Conservation (phyloP, 345 rosid genomes). For the Gossypium rotundifolium region DNA sequence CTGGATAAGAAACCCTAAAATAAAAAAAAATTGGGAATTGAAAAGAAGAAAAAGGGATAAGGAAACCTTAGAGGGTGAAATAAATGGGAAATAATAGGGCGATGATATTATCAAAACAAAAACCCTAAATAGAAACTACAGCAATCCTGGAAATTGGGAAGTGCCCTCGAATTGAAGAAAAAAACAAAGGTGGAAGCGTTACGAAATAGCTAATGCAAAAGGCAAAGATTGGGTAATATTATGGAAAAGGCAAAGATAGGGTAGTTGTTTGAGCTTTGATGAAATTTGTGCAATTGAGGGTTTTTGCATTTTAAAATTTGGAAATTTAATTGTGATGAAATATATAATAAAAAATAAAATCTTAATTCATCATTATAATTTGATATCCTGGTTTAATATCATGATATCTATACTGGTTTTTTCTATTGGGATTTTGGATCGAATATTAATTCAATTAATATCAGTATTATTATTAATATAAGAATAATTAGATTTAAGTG, state of each 20-base stretch:
- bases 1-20: background rate
- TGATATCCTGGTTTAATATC: no score
- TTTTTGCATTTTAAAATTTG: background rate
- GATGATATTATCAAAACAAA: background rate
- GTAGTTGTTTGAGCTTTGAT: background rate
- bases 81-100: background rate
- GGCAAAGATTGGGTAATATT: background rate
- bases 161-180: background rate
- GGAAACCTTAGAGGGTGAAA: background rate
- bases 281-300: slow-evolving; percentile 6
- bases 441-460: rapidly evolving
- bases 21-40: background rate
- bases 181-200: background rate
- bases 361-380: no score
- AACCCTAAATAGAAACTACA: background rate
- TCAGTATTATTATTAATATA: rapidly evolving
- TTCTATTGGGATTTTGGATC: no score
- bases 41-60: background rate
- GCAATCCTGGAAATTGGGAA: slow-evolving; percentile 6
- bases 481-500: rapidly evolving
- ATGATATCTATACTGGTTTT: no score
- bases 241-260: no score
- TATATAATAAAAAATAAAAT: no score
- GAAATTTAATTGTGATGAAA: background rate
- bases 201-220: background rate